Conservation (phyloP, 108 stramenopile genomes). For the Skeletonema menzelii region DNA sequence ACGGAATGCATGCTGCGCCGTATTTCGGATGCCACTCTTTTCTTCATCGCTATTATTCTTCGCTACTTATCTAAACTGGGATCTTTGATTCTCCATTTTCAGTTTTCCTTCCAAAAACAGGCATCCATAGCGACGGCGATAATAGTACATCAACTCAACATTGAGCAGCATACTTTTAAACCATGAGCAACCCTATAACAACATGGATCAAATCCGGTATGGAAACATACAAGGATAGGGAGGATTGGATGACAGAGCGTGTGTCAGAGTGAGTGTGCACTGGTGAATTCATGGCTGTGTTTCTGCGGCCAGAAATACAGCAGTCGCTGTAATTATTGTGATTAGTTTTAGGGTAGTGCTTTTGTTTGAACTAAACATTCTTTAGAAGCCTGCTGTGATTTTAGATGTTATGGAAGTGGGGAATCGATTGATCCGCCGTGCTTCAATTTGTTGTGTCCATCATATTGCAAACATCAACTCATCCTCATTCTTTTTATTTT, state of each 20-base stretch:
- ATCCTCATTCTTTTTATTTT: neutral
- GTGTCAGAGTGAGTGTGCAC: conserved; percentile 6
- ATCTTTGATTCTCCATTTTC: neutral
- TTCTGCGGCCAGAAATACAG: neutral
- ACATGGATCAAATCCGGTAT: conserved; percentile 16
- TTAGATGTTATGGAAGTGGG: too few species aligned
- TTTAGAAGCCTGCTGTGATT: too few species aligned
- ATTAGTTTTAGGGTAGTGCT: neutral
- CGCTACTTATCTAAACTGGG: too few species aligned
- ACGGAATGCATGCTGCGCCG: neutral
- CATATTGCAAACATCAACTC: neutral
- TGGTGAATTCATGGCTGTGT: neutral
- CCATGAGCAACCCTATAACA: conserved; percentile 21
- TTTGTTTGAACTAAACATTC: neutral
- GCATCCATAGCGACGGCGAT: neutral
- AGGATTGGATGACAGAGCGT: conserved; percentile 14
- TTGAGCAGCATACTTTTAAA: neutral
- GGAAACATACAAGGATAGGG: conserved; percentile 19
- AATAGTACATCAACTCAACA: neutral
- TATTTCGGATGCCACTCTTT: neutral
- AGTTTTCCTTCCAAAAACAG: neutral
- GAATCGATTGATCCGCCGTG: too few species aligned
- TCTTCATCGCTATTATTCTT: neutral
- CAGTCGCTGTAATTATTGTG: neutral
- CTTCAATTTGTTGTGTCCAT: too few species aligned